phyloP scores from a whole-genome alignment of 2,329 filamentous ascomycete species.

The Exophiala sp. region DNA sequence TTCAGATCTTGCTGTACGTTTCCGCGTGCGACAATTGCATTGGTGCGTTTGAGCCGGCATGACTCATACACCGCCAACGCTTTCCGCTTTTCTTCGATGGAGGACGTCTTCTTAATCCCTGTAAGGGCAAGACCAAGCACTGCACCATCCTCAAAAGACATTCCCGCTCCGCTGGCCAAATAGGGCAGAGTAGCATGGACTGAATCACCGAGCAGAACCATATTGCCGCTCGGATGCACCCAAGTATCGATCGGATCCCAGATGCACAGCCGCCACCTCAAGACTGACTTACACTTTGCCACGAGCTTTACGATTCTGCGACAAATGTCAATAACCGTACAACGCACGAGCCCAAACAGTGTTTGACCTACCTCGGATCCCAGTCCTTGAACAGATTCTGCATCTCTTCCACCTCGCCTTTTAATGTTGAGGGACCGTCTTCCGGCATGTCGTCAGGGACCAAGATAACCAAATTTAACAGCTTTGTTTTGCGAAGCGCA shows the following conservation, averaged over 20 bases:
- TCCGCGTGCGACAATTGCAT: constrained; percentile 36
- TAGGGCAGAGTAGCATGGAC: constrained; percentile 46
- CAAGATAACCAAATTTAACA: constrained; percentile 45
- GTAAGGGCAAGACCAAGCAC: constrained; percentile 34
- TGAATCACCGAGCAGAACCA: constrained; percentile 40
- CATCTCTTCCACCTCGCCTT: constrained; percentile 35
- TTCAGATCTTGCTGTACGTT: constrained; percentile 35
- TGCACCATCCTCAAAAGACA: constrained; percentile 33
- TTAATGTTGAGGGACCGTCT: constrained; percentile 23
- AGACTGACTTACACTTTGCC: constrained; percentile 22
- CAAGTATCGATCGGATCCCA: constrained; percentile 13
- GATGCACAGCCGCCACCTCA: constrained; percentile 45
- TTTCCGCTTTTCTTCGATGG: constrained; percentile 34
- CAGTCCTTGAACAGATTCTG: constrained; percentile 32
- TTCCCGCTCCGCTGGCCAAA: constrained; percentile 33
- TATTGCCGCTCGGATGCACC: constrained; percentile 13
- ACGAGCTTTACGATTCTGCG: constrained; percentile 29
- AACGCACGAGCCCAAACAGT: not conserved
- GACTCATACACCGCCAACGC: constrained; percentile 35
- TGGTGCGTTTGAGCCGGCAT: constrained; percentile 39
- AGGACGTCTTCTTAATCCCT: constrained; percentile 26
- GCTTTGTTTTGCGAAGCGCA: constrained; percentile 39
- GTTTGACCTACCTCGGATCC: constrained; percentile 37
- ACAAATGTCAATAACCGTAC: not conserved
- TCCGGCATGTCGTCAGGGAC: constrained; percentile 44